phyloP scores from a whole-genome alignment of 2,329 filamentous ascomycete species.

The Didymella sp. region DNA sequence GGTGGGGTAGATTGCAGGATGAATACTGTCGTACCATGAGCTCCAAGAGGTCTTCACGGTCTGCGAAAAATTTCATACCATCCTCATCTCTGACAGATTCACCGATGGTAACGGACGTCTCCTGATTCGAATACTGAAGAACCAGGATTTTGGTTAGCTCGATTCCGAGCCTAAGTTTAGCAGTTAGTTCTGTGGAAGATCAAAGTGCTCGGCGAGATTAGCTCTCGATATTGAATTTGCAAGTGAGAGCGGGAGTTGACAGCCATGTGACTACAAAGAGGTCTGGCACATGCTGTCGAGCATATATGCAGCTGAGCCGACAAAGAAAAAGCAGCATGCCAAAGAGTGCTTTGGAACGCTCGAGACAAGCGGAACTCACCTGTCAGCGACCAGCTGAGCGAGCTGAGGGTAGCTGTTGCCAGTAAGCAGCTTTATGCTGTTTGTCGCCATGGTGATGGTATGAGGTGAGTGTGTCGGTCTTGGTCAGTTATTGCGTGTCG shows the following conservation, averaged over 20 bases:
- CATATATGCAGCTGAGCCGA: conserved; percentile 1
- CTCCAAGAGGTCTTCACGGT: conserved; percentile 14
- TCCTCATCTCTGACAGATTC: conserved; percentile 97
- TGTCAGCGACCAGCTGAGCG: conserved; percentile 71
- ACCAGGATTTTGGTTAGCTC: conserved; percentile 80
- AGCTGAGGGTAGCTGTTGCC: conserved; percentile 78
- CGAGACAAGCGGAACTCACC: conserved; percentile 55
- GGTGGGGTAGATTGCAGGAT: conserved; percentile 94
- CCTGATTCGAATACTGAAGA: conserved; percentile 85
- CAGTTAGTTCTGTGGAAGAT: conserved; percentile 28
- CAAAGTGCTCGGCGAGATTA: conserved; percentile 66
- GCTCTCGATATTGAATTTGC: conserved; percentile 28
- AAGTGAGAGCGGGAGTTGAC: not conserved
- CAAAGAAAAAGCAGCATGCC: conserved; percentile 15
- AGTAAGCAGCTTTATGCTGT: conserved; percentile 77
- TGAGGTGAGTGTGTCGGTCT: conserved; percentile 26
- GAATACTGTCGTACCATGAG: conserved; percentile 68
- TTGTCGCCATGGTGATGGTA: conserved; percentile 66
- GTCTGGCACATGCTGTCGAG: not conserved
- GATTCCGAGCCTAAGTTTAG: conserved; percentile 69
- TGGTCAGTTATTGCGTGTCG: conserved; percentile 9
- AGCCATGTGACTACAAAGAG: not conserved
- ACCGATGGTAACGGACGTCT: conserved; percentile 90
- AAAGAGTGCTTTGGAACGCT: conserved; percentile 10
- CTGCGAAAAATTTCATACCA: conserved; percentile 58